Evolutionary conservation across 306 rosid genomes (phyloP), one percentile per base, ranked within the genome.

Genomic region (Macrotyloma uniflorum): DNA sequence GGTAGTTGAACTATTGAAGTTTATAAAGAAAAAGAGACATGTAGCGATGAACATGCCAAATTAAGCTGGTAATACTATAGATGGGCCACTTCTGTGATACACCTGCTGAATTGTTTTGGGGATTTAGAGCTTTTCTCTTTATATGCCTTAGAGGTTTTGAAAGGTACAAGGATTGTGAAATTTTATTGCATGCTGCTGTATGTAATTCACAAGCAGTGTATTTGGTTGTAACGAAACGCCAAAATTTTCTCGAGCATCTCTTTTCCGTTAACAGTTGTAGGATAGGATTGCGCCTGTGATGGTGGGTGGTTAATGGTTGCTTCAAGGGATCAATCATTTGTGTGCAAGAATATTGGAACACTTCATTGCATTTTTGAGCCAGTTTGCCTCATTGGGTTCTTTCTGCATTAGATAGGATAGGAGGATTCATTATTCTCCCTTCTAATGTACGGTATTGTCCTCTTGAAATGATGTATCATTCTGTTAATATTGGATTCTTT

Each of bases 401-500:
- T 55, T 66, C 32, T 19, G 50, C 30, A 66, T 67, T 50, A 32
- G 72, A 49, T 64, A 76, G 36, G 73, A 64, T 32, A 15, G 15
- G 13, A 61, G 63, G 24, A 62, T 75, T 62, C 33, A 40, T 40
- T 66, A 66, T 19, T 20, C 51, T 38, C 33, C 51, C 11, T 36
- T 35, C 26, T 33, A 64, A 35, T 47, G 54, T 75, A 13, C 3
- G 5, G 3, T 71, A 49, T 38, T n/a, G 13, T 65, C 33, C 50
- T 38, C 11, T 76, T 66, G 59, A 28, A 49, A 38, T 51, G 33
- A 49, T 45, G 35, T 49, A 32, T 63, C 77, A 58, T 73, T 66
- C 43, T 72, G 77, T 59, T 71, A 81, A 20, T 75, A 59, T 65
- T 45, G 74, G 53, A 54, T 54, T 70, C 50, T 10, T 57, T 55